Evolutionary conservation across 768 basidiomycete genomes (phyloP).

Genomic region (Boletus eberwhitei): DNA sequence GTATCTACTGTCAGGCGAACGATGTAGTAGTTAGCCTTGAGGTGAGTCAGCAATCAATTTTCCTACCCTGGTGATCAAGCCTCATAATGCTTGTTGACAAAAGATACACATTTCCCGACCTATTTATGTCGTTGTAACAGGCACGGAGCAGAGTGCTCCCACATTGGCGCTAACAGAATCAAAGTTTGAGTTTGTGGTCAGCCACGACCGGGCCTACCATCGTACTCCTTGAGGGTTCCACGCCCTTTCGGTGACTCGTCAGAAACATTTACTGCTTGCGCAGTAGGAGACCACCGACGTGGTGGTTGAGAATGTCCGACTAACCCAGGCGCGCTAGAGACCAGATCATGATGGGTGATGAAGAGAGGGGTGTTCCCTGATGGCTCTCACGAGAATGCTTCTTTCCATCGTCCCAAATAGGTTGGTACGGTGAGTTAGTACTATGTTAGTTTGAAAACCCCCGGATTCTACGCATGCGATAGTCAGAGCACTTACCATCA

Average conservation of each 20-base stretch:
- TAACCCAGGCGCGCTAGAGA: not conserved
- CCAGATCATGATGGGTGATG: not conserved
- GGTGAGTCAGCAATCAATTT: conserved; percentile 12
- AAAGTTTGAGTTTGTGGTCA: not conserved
- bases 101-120: not conserved
- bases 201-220: not conserved
- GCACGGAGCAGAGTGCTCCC: not conserved
- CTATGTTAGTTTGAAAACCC: too few relatives aligned
- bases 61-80: not conserved
- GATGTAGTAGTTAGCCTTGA: not conserved
- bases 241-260: not conserved
- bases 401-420: not conserved
- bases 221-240: not conserved
- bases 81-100: conserved; percentile 6
- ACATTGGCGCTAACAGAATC: not conserved
- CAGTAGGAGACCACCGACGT: not conserved
- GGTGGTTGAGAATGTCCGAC: not conserved
- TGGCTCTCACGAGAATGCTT: not conserved
- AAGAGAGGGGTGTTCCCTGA: not conserved
- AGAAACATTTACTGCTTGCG: too few relatives aligned
- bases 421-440: not conserved
- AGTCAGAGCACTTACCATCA: not conserved
- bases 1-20: not conserved
- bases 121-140: not conserved
- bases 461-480: too few relatives aligned